Evolutionary conservation across 2,329 filamentous ascomycete genomes (phyloP).

Genomic region (Cyclaneusma minus): DNA sequence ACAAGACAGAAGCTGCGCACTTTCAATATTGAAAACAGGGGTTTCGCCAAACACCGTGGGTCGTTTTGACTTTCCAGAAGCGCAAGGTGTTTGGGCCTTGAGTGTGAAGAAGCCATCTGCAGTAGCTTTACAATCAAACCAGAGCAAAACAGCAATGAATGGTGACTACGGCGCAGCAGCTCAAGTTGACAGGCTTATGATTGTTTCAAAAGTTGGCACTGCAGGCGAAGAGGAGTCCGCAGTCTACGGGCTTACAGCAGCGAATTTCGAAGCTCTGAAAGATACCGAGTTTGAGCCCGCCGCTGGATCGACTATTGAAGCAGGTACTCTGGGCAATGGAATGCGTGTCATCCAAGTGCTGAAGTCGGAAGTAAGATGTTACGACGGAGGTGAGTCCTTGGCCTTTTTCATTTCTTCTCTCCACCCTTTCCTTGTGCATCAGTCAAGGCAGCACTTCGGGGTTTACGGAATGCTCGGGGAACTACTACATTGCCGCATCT

Average conservation of each 20-base stretch:
- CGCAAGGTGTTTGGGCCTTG: conserved; percentile 69
- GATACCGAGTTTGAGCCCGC: conserved; percentile 86
- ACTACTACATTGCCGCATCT: conserved; percentile 3
- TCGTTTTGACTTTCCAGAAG: conserved; percentile 56
- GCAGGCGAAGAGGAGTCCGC: conserved; percentile 63
- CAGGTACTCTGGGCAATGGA: conserved; percentile 67
- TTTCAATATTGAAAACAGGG: conserved; percentile 64
- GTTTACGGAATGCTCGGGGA: conserved; percentile 4
- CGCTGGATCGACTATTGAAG: conserved; percentile 73
- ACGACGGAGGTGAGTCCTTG: conserved; percentile 60
- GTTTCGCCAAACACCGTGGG: conserved; percentile 60
- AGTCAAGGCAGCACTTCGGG: conserved; percentile 6
- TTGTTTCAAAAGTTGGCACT: conserved; percentile 57
- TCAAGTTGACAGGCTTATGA: conserved; percentile 65
- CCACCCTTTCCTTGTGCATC: conserved; percentile 3
- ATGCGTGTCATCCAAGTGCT: conserved; percentile 78
- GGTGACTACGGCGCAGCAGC: conserved; percentile 39
- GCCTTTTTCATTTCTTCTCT: conserved; percentile 7
- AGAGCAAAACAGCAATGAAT: conserved; percentile 30
- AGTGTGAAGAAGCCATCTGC: conserved; percentile 51
- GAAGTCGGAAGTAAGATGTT: conserved; percentile 74
- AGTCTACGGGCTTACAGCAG: conserved; percentile 60
- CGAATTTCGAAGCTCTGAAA: conserved; percentile 57
- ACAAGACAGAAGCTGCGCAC: conserved; percentile 45
- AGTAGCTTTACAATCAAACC: conserved; percentile 33